Base-by-base conservation (phyloP, 2,329 filamentous ascomycete species). In the Paracamarosporium sp. region DNA sequence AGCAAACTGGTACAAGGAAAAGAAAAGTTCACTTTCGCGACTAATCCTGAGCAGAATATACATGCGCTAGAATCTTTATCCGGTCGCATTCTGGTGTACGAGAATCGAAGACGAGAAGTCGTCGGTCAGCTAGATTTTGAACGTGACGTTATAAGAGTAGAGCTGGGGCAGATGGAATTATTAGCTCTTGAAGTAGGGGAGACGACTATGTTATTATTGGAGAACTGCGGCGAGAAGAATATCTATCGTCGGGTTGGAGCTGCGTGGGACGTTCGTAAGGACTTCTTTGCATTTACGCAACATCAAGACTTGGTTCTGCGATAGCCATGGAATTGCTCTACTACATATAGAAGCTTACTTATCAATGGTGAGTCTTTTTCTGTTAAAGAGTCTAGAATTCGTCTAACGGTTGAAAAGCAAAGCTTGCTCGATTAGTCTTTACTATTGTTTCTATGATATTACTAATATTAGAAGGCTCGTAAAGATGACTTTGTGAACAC, bases 241-340 rank as follows among this genome's bases (percentile, higher is more conserved):
- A n/a, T 28, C 5, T 43, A 36, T 15, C 50, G 55, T 7, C 43
- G 55, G 27, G 45, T 58, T 17, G 56, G 56, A 41, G 56, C 50
- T 46, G 56, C 56, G n/a, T 58, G 56, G 56, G 11, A 58, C 44
- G 56, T 58, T 25, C 56, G 56, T 20, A 35, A 31, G n/a, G 51
- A 54, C 31, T 58, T 48, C 45, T 58, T 58, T 22, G 28, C 17
- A 4, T 30, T 30, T 1, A n/a, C 22, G 1, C 20, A 24, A 3
- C n/a, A 33, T 13, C 6, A 30, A 13, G 44, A 33, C 4, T 33
- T 33, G 22, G 27, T 20, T 12, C 33, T 47, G 28, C 27, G 27
- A 33, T 47, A 24, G 20, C n/a, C n/a, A n/a, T n/a, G n/a, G n/a
- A n/a, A n/a, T n/a, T n/a, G n/a, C n/a, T n/a, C n/a, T n/a, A n/a